Evolutionary conservation across 192 early-diverging fungal genomes (phyloP), one percentile per base, ranked within the genome.

Genomic region (Paraglomus occultum): DNA sequence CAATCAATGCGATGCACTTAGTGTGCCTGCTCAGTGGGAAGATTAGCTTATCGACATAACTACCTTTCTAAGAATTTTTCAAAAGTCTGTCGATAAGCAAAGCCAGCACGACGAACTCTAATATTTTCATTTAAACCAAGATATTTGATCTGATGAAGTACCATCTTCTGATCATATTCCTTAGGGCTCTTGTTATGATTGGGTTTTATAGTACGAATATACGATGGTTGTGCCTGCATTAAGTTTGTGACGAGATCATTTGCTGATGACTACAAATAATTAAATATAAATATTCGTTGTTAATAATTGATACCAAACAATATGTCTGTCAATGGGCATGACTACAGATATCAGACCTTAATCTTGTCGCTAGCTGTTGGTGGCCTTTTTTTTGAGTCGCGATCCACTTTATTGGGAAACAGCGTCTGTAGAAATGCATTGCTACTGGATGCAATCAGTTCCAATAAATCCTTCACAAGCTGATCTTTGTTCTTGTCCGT

Each of bases 401-500:
- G 84, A 77, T 95, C 93, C 54, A 98, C 76, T 46, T 89, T 87
- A 67, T 99, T 94, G 14, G 97, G 94, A 87, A 99, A 99, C 43
- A 99, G 75, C 8, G 70, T 71, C 15, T 82, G 64, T 47, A 99
- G 80, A 72, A 98, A 98, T 38, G 74, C 77, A 69, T 91, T 96
- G 64, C 53, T 67, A 10, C 89, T 92, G 4, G 87, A 81, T 76
- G 94, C 89, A 80, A 92, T 89, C 73, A 96, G 80, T 51, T 91
- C 84, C 43, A 98, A 83, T 51, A 98, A 84, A 78, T 99, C 97
- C 76, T 95, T 95, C 75, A 93, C 83, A 46, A 97, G 84, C 51
- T 93, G 86, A 74, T 99, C 97, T 79, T 98, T 98, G 80, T 99
- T 99, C 74, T 95, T 94, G 76, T 99, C 97, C 0, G 93, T 94